Conservation (phyloP, 805 yeast species). For the Candida lessepsii region DNA sequence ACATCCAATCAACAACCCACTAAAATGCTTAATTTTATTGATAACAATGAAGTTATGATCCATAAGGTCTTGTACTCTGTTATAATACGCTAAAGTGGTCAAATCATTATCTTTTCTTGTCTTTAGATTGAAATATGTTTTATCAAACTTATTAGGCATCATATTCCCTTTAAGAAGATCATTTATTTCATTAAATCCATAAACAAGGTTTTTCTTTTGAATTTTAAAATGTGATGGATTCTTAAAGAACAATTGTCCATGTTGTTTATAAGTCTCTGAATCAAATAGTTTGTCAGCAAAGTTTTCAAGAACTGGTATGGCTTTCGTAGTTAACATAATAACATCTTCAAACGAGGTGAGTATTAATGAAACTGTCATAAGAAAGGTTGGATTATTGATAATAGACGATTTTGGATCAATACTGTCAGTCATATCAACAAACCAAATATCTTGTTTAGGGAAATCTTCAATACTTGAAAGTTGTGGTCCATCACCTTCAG, state of each 20-base stretch:
- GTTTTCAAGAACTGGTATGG: constrained; percentile 25
- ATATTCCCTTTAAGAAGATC: constrained; percentile 21
- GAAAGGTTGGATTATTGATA: constrained; percentile 17
- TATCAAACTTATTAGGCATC: constrained; percentile 22
- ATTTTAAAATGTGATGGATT: constrained; percentile 22
- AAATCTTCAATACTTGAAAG: constrained; percentile 12
- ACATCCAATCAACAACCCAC: constrained; percentile 28
- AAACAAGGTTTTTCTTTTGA: constrained; percentile 18
- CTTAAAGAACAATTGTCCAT: constrained; percentile 30
- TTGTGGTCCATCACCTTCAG: constrained; percentile 2
- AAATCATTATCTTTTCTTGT: constrained; percentile 12
- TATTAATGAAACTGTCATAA: constrained; percentile 23
- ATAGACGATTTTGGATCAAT: constrained; percentile 13
- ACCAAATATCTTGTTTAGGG: constrained; percentile 27
- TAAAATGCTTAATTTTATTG: constrained; percentile 24
- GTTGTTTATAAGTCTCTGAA: constrained; percentile 17
- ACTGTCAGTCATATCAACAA: constrained; percentile 24
- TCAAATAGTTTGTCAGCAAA: constrained; percentile 19
- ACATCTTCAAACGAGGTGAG: constrained; percentile 34
- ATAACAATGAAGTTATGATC: constrained; percentile 30
- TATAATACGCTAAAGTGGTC: constrained; percentile 21
- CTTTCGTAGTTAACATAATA: constrained; percentile 26
- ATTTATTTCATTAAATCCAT: constrained; percentile 32
- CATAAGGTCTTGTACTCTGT: constrained; percentile 22
- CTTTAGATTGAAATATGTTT: constrained; percentile 18